phyloP scores from a whole-genome alignment of 225 moss, liverwort and hornwort genomes.

The Bryum argenteum region DNA sequence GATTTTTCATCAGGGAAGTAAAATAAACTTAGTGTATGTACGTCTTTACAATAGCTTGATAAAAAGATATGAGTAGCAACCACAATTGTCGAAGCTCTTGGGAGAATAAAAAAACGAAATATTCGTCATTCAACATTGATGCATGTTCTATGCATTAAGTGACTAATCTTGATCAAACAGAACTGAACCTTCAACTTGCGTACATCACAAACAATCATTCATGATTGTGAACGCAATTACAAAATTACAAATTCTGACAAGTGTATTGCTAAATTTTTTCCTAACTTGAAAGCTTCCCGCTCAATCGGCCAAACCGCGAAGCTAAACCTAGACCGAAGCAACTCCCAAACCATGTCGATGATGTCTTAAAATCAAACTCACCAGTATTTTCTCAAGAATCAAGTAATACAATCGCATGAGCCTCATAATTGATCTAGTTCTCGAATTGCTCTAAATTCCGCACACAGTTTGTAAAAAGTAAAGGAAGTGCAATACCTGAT shows the following conservation, averaged over 20 bases:
- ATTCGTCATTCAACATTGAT: background rate
- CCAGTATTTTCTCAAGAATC: too few species aligned
- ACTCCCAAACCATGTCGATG: too few species aligned
- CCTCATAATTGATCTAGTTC: too few species aligned
- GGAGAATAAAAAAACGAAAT: background rate
- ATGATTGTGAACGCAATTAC: background rate
- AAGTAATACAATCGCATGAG: too few species aligned
- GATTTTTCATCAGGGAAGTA: conserved; percentile 10
- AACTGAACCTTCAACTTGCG: background rate
- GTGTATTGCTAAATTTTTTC: too few species aligned
- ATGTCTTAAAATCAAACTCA: too few species aligned
- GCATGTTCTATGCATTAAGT: background rate
- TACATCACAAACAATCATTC: background rate
- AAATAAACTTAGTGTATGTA: background rate
- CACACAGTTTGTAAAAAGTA: too few species aligned
- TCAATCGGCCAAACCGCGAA: too few species aligned
- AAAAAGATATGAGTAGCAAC: background rate
- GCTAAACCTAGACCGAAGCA: too few species aligned
- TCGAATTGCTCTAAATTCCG: too few species aligned
- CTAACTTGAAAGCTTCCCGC: too few species aligned
- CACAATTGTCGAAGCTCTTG: background rate
- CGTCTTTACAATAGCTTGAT: background rate
- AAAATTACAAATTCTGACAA: background rate
- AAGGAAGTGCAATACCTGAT: too few species aligned
- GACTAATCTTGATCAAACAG: background rate